Evolutionary conservation across 306 rosid genomes (phyloP).

Genomic region (Cucumis cinereus): DNA sequence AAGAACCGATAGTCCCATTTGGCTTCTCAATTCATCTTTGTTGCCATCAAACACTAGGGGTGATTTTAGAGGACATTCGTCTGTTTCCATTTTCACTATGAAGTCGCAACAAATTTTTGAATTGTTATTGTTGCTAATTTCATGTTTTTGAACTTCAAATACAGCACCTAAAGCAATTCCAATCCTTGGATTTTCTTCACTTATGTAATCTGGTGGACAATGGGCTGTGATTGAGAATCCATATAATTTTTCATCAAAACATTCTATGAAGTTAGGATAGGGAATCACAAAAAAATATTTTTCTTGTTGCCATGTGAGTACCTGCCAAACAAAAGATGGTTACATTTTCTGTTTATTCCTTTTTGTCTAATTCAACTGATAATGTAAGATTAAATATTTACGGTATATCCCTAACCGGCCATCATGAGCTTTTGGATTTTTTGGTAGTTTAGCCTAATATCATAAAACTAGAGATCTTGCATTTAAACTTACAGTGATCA

Average conservation of each 20-base stretch:
- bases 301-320: slow-evolving; percentile 3
- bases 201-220: neutral
- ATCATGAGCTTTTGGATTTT: no score
- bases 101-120: neutral
- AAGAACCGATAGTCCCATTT: neutral
- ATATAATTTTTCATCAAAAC: neutral
- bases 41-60: neutral
- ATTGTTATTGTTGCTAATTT: neutral
- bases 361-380: no score
- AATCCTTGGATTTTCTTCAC: slow-evolving; percentile 1
- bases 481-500: no score
- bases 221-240: neutral
- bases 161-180: slow-evolving; percentile 12
- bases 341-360: neutral
- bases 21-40: neutral
- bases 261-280: neutral
- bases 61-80: neutral
- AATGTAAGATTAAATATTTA: no score
- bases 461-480: no score
- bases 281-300: neutral
- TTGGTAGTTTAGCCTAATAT: no score
- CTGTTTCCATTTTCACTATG: neutral
- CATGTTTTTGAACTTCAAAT: neutral
- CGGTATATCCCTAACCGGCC: no score
- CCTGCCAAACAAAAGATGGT: neutral